Evolutionary conservation across 495 filamentous ascomycete species (phyloP).

Genomic region (Podospora bellae-mahoneyi): DNA sequence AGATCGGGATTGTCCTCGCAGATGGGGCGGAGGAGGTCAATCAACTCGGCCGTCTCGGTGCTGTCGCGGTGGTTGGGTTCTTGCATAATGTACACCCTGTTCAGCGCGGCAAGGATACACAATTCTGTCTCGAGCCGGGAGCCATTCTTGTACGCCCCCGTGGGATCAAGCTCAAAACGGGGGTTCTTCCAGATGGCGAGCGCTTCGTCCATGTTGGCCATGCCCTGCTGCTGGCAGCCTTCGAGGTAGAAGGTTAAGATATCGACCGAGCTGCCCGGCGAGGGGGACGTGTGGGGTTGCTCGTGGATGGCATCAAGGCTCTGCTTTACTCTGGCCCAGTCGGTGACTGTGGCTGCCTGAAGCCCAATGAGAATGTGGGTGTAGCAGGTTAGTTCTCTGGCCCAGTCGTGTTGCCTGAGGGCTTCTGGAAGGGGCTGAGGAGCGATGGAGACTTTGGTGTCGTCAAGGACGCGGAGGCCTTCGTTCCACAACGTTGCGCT

Average conservation of each 20-base stretch:
- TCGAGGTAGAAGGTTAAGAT: slow-evolving; percentile 61
- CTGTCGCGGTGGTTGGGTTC: slow-evolving; percentile 54
- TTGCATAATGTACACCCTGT: slow-evolving; percentile 78
- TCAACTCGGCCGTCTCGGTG: slow-evolving; percentile 48
- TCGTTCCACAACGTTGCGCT: slow-evolving; percentile 45
- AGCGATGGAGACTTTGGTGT: slow-evolving; percentile 14
- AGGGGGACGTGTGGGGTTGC: slow-evolving; percentile 14
- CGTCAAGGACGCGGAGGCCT: slow-evolving; percentile 15
- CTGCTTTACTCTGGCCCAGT: slow-evolving; percentile 45
- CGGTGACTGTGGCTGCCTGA: slow-evolving; percentile 42
- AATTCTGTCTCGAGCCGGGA: slow-evolving; percentile 66
- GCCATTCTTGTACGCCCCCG: slow-evolving; percentile 34
- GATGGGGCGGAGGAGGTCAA: slow-evolving; percentile 64
- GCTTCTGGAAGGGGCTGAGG: slow-evolving; percentile 44
- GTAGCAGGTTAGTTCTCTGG: slow-evolving; percentile 44
- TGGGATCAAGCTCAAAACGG: slow-evolving; percentile 50
- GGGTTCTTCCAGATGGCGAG: slow-evolving; percentile 61
- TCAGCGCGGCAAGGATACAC: slow-evolving; percentile 73
- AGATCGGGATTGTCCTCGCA: slow-evolving; percentile 66
- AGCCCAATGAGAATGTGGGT: slow-evolving; percentile 47
- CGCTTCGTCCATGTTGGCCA: slow-evolving; percentile 64
- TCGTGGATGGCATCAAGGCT: slow-evolving; percentile 41
- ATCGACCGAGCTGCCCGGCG: slow-evolving; percentile 33
- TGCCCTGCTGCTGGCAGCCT: slow-evolving; percentile 76
- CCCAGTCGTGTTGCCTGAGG: slow-evolving; percentile 41